These are phyloP conservation scores for Cucurbita argyrosperma DNA, from an alignment of 306 rosid species.

Conservation along the genomic window DNA sequence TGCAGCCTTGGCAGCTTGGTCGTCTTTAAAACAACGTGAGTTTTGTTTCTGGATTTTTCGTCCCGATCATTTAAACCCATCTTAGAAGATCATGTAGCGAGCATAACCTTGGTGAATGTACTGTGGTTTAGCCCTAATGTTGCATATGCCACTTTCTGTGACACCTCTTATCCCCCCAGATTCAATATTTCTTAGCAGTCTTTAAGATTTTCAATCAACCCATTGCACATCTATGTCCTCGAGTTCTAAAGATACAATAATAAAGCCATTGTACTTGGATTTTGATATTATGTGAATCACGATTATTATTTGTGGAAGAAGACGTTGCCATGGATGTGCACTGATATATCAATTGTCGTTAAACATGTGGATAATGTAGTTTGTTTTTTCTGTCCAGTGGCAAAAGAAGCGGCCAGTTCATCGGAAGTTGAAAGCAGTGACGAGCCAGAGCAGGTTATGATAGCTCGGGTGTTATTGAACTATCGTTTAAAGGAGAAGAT, in stretches of 20 bases:
- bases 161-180: background rate
- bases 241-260: too few relatives aligned
- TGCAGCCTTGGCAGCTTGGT: slow-evolving; percentile 98
- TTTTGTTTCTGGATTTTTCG: background rate
- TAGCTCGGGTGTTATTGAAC: slow-evolving; percentile 62
- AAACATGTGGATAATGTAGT: background rate
- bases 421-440: slow-evolving; percentile 72
- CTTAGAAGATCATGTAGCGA: background rate
- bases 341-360: background rate
- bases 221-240: background rate
- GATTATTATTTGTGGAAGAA: background rate
- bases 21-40: slow-evolving; percentile 79
- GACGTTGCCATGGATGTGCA: background rate
- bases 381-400: slow-evolving; percentile 39
- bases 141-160: background rate
- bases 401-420: slow-evolving; percentile 72
- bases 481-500: slow-evolving; percentile 69
- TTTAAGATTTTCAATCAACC: background rate
- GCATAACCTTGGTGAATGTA: background rate
- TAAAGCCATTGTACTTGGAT: background rate
- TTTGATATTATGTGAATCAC: background rate
- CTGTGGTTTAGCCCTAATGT: background rate
- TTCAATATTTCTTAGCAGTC: background rate
- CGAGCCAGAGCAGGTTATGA: slow-evolving; percentile 74
- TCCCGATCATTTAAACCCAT: background rate